phyloP scores from a whole-genome alignment of 352 stramenopile species.

The Plasmopara viticola region DNA sequence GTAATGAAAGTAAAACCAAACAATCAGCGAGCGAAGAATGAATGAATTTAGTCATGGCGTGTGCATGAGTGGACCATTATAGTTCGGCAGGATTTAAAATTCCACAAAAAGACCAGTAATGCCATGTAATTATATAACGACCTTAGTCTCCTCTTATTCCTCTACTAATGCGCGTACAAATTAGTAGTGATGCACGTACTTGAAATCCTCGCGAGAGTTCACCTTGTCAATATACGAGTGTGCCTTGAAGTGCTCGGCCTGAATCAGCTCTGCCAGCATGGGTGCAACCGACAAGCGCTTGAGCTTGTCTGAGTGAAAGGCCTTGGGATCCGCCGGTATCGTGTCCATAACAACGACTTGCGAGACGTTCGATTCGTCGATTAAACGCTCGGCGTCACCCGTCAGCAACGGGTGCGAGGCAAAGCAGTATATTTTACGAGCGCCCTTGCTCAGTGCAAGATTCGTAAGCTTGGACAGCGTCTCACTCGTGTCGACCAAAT shows the following conservation, averaged over 20 bases:
- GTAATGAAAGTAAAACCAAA: constrained; percentile 11
- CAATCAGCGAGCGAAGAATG: constrained; percentile 26
- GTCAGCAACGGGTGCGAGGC: constrained; percentile 88
- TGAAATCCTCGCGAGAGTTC: constrained; percentile 80
- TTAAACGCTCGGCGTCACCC: constrained; percentile 77
- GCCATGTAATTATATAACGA: no score
- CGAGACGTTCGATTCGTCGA: constrained; percentile 72
- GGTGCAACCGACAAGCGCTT: constrained; percentile 83
- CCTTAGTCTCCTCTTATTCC: neutral
- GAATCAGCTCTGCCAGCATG: constrained; percentile 87
- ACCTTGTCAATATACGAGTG: constrained; percentile 86
- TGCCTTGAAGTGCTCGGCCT: constrained; percentile 87
- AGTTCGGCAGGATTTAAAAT: constrained; percentile 9
- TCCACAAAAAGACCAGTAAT: no score
- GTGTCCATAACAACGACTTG: constrained; percentile 90
- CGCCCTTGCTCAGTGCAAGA: constrained; percentile 74
- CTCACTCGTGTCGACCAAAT: constrained; percentile 85
- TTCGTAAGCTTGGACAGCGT: constrained; percentile 81
- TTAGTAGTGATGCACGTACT: constrained; percentile 83
- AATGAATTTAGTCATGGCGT: constrained; percentile 26
- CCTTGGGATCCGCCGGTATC: constrained; percentile 56
- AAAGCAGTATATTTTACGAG: constrained; percentile 86
- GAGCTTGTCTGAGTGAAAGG: constrained; percentile 76
- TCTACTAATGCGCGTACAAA: neutral
- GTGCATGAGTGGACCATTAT: constrained; percentile 25